Percentiles rank a stretch among this genome's conserved stretches.
Conservation (phyloP, 768 basidiomycete genomes). For the Tephrocybe sp. region DNA sequence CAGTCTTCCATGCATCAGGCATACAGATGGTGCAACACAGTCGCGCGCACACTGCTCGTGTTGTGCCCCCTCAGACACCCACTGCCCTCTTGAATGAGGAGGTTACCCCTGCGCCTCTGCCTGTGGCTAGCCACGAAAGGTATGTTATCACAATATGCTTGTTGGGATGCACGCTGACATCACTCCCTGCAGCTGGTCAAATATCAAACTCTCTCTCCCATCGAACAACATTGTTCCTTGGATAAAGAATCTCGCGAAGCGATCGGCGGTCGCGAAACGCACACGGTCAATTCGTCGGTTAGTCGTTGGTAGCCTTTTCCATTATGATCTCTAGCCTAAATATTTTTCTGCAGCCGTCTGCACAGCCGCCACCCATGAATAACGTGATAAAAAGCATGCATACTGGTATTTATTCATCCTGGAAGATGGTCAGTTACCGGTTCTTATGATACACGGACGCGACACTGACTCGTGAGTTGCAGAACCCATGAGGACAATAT, state of each 20-base stretch:
- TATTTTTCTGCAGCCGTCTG: not conserved
- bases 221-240: conserved; percentile 6
- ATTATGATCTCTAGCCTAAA: not conserved
- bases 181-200: not conserved
- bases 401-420: conserved; percentile 3
- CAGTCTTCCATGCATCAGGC: conserved; percentile 5
- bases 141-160: not conserved
- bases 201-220: not conserved
- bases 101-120: not conserved
- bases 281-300: conserved; percentile 14
- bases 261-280: conserved; percentile 10
- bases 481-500: not conserved
- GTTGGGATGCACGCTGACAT: not conserved
- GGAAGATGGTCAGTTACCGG: not conserved
- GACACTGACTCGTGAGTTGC: not conserved
- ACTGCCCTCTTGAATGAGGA: not conserved
- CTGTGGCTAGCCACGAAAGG: not conserved
- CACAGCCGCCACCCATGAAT: conserved; percentile 8
- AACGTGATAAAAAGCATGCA: not conserved
- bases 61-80: not conserved
- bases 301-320: not conserved
- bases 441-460: not conserved
- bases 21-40: conserved; percentile 1
- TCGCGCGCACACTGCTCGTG: not conserved
- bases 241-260: conserved; percentile 10